Evolutionary conservation across 176 grass and related monocot genomes (phyloP).

Genomic region (Eremochloa ophiuroides): DNA sequence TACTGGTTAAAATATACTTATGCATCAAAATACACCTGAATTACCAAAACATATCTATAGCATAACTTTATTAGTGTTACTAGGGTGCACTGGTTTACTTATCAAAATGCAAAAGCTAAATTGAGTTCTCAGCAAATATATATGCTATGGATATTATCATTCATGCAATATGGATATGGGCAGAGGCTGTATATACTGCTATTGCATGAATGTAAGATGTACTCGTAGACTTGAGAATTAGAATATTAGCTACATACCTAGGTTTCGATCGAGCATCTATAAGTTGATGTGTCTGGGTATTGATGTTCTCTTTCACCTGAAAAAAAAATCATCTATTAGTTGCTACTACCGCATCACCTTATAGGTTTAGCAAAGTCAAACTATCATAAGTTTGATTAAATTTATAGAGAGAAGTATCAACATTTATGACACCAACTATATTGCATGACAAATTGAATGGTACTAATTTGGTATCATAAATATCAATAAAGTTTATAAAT

Average conservation of each 20-base stretch:
- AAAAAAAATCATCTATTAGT: conserved; percentile 16
- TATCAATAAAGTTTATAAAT: no score
- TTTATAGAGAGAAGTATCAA: no score
- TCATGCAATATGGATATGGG: neutral
- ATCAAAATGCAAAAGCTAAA: neutral
- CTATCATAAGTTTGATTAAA: no score
- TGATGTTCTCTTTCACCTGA: conserved; percentile 88
- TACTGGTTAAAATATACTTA: neutral
- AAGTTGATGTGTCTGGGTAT: conserved; percentile 70
- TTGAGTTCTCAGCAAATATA: neutral
- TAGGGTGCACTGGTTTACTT: no score
- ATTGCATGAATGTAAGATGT: neutral
- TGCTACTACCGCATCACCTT: neutral
- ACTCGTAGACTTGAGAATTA: neutral
- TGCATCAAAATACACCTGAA: neutral
- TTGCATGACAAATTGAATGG: no score
- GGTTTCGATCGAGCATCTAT: conserved; percentile 81
- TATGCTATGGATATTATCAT: neutral
- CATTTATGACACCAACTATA: no score
- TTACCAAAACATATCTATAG: neutral
- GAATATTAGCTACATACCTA: conserved; percentile 56
- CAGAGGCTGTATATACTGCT: neutral
- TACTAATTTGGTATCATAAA: no score
- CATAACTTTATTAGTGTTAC: neutral
- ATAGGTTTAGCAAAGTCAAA: no score